Conservation (phyloP, 768 basidiomycete species). For the Hirschioporus abietinus region DNA sequence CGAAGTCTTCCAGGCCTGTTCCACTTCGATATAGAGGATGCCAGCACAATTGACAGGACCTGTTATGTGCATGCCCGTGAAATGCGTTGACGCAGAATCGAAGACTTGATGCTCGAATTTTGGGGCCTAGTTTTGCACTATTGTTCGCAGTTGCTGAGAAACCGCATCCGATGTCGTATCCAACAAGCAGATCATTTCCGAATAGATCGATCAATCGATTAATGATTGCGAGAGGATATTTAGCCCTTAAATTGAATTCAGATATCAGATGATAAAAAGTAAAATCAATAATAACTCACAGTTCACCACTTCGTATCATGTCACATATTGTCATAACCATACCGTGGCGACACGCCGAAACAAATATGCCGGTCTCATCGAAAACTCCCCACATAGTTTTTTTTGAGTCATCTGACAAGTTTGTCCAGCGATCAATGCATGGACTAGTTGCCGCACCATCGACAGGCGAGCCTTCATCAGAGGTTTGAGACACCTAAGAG, state of each 20-base stretch:
- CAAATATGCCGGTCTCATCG: slow-evolving; percentile 18
- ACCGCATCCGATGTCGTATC: slow-evolving; percentile 24
- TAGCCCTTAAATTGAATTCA: slow-evolving; percentile 13
- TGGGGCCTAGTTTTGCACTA: slow-evolving; percentile 14
- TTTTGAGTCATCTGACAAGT: slow-evolving; percentile 13
- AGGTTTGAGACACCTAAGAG: background rate
- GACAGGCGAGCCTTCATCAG: background rate
- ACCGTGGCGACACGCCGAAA: slow-evolving; percentile 18
- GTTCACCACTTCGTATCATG: slow-evolving; percentile 23
- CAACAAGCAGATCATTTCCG: slow-evolving; percentile 14
- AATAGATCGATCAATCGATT: slow-evolving; percentile 14
- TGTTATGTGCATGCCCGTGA: slow-evolving; percentile 26
- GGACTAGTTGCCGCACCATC: slow-evolving; percentile 8
- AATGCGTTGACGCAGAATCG: slow-evolving; percentile 21
- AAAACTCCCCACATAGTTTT: slow-evolving; percentile 21
- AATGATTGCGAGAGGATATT: slow-evolving; percentile 19
- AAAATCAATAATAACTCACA: slow-evolving; percentile 16
- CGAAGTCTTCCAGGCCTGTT: slow-evolving; percentile 22
- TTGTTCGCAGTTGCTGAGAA: slow-evolving; percentile 15
- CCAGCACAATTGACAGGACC: slow-evolving; percentile 22
- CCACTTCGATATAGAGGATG: slow-evolving; percentile 23
- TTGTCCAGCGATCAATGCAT: slow-evolving; percentile 17
- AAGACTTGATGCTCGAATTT: slow-evolving; percentile 4
- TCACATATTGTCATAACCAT: slow-evolving; percentile 17
- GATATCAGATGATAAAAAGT: background rate